phyloP scores from a whole-genome alignment of 1,284 basidiomycete genomes.

The Ceratobasidium sp. region DNA sequence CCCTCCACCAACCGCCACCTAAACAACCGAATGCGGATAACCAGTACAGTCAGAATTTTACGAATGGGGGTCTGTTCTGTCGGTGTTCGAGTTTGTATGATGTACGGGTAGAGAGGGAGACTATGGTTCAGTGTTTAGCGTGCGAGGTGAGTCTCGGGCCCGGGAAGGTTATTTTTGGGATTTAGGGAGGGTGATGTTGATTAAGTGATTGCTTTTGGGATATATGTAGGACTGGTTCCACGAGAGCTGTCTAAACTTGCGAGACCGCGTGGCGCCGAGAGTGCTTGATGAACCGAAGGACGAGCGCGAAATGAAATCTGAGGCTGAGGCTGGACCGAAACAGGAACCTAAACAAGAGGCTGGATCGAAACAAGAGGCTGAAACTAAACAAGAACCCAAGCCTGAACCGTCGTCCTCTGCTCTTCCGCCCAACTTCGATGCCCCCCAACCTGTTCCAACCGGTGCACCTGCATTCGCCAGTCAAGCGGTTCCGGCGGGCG shows the following conservation, averaged over 20 bases:
- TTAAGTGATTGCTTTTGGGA: too few species aligned
- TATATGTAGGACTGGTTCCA: constrained; percentile 80
- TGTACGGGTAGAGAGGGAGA: constrained; percentile 73
- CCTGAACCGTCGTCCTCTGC: background rate
- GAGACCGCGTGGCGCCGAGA: constrained; percentile 58
- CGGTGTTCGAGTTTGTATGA: constrained; percentile 76
- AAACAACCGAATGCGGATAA: constrained; percentile 65
- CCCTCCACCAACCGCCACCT: constrained; percentile 62
- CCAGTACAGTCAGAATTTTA: constrained; percentile 75
- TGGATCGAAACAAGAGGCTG: too few species aligned
- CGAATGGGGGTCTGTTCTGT: constrained; percentile 65
- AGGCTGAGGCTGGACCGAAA: background rate
- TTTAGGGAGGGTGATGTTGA: constrained; percentile 36
- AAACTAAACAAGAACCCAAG: background rate
- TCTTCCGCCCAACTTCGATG: too few species aligned
- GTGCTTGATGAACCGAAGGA: background rate
- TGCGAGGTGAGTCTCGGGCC: constrained; percentile 72
- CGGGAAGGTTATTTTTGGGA: constrained; percentile 16
- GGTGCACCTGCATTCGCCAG: too few species aligned
- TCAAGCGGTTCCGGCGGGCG: too few species aligned
- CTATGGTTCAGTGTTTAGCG: constrained; percentile 84
- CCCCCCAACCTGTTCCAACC: too few species aligned
- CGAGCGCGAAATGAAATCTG: background rate
- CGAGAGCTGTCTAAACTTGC: constrained; percentile 81
- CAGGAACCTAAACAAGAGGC: too few species aligned